Evolutionary conservation across 1,284 basidiomycete species (phyloP).

Genomic region (Boletus semigastroideus): DNA sequence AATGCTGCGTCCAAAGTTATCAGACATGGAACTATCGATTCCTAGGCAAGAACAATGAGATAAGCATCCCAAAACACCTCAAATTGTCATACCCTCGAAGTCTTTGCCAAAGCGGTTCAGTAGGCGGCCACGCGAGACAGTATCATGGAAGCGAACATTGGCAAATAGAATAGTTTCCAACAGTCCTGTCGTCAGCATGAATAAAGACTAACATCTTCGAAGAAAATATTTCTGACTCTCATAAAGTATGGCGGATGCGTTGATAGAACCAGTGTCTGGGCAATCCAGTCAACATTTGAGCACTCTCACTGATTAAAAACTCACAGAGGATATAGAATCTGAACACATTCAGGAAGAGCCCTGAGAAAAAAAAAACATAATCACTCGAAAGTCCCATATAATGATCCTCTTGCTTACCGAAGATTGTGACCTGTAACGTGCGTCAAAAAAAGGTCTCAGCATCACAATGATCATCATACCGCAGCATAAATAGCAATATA

Average conservation of each 20-base stretch:
- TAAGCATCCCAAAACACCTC: neutral
- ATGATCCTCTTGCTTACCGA: conserved; percentile 31
- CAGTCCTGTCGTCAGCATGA: conserved; percentile 47
- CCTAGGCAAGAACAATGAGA: conserved; percentile 39
- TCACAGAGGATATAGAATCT: conserved; percentile 69
- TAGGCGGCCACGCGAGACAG: conserved; percentile 81
- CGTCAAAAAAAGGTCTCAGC: conserved; percentile 6
- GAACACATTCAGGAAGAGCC: conserved; percentile 63
- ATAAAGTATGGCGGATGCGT: conserved; percentile 71
- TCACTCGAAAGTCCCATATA: conserved; percentile 2
- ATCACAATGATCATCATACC: conserved; percentile 35
- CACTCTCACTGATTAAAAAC: conserved; percentile 22
- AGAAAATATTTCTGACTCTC: conserved; percentile 46
- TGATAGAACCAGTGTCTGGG: conserved; percentile 65
- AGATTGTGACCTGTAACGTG: conserved; percentile 38
- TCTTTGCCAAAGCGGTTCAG: conserved; percentile 93
- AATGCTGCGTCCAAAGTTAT: conserved; percentile 81
- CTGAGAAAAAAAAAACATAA: conserved; percentile 28
- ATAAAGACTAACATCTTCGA: neutral
- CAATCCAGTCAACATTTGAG: conserved; percentile 7
- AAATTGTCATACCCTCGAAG: conserved; percentile 69
- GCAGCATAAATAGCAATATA: conserved; percentile 79
- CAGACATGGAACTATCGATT: conserved; percentile 83
- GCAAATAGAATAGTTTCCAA: conserved; percentile 88
- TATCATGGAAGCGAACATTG: conserved; percentile 92